Evolutionary conservation across 2,329 filamentous ascomycete genomes (phyloP).

Genomic region (Elsinoe fawcettii): DNA sequence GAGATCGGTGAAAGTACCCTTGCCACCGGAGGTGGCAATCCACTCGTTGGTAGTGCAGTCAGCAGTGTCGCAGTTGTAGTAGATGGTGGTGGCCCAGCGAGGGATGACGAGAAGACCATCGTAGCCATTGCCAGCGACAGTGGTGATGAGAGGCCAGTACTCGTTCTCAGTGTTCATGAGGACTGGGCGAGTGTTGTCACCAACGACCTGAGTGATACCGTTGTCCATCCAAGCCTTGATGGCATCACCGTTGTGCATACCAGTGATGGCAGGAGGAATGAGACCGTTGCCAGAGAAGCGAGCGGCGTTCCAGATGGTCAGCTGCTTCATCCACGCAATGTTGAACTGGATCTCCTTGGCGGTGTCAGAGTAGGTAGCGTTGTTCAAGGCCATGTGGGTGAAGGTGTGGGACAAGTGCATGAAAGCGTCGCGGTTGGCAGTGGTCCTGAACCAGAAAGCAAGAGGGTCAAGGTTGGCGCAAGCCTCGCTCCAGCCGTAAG

Average conservation of each 20-base stretch:
- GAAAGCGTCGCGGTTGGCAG: slow-evolving; percentile 46
- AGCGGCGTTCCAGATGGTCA: slow-evolving; percentile 40
- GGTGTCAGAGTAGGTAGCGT: slow-evolving; percentile 52
- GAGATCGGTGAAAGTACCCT: slow-evolving; percentile 47
- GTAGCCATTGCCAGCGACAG: slow-evolving; percentile 45
- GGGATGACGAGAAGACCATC: slow-evolving; percentile 51
- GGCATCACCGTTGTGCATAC: slow-evolving; percentile 56
- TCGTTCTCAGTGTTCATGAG: slow-evolving; percentile 45
- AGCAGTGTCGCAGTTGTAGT: slow-evolving; percentile 55
- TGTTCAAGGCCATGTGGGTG: slow-evolving; percentile 51
- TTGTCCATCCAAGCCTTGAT: slow-evolving; percentile 53
- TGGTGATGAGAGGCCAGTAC: slow-evolving; percentile 51
- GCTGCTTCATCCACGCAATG: slow-evolving; percentile 49
- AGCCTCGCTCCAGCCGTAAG: slow-evolving; percentile 42
- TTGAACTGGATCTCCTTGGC: slow-evolving; percentile 54
- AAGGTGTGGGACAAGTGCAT: slow-evolving; percentile 57
- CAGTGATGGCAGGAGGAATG: slow-evolving; percentile 57
- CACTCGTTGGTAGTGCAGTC: slow-evolving; percentile 52
- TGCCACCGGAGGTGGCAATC: slow-evolving; percentile 51
- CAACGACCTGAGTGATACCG: slow-evolving; percentile 54
- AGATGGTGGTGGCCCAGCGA: slow-evolving; percentile 55
- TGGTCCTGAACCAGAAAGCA: slow-evolving; percentile 47
- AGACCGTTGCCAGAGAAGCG: slow-evolving; percentile 49
- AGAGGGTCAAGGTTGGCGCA: slow-evolving; percentile 47
- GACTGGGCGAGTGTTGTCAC: slow-evolving; percentile 53